Conservation (phyloP, 495 filamentous ascomycete species). For the Lepraria neglecta region DNA sequence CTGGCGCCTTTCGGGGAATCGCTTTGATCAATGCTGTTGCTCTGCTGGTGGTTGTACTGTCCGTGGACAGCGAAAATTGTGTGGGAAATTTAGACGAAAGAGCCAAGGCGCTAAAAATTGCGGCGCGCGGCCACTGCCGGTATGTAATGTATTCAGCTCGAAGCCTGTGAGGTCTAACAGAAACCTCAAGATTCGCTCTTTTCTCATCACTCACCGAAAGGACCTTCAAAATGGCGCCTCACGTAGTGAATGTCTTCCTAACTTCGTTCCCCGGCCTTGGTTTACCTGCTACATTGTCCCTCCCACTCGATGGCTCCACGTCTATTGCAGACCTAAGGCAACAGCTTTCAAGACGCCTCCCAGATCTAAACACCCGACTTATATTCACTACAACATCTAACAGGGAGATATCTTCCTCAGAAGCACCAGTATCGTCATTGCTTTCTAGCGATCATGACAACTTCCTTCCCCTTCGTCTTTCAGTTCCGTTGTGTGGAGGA, state of each 20-base stretch:
- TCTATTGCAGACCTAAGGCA: slow-evolving; percentile 62
- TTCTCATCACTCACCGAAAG: neutral
- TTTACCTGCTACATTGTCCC: slow-evolving; percentile 67
- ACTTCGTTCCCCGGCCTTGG: slow-evolving; percentile 76
- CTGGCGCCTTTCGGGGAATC: slow-evolving; percentile 54
- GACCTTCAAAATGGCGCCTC: slow-evolving; percentile 32
- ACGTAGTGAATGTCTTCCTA: slow-evolving; percentile 71
- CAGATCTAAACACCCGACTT: slow-evolving; percentile 47
- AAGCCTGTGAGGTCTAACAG: neutral
- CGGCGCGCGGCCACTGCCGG: neutral
- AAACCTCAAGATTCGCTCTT: neutral
- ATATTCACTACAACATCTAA: slow-evolving; percentile 79
- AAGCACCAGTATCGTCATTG: slow-evolving; percentile 45
- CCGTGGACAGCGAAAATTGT: neutral
- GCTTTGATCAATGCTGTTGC: slow-evolving; percentile 41
- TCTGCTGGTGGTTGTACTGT: slow-evolving; percentile 3
- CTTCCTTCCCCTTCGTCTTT: slow-evolving; percentile 76
- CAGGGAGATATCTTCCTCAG: slow-evolving; percentile 50
- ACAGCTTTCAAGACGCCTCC: slow-evolving; percentile 58
- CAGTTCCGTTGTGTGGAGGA: slow-evolving; percentile 70
- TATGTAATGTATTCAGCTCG: neutral
- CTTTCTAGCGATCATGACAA: slow-evolving; percentile 47
- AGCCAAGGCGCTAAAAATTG: neutral
- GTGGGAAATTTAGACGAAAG: slow-evolving; percentile 2
- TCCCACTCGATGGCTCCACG: slow-evolving; percentile 48